Evolutionary conservation across 768 basidiomycete species (phyloP), one percentile per base, ranked within the genome.

Genomic region (Ramaria sp.): DNA sequence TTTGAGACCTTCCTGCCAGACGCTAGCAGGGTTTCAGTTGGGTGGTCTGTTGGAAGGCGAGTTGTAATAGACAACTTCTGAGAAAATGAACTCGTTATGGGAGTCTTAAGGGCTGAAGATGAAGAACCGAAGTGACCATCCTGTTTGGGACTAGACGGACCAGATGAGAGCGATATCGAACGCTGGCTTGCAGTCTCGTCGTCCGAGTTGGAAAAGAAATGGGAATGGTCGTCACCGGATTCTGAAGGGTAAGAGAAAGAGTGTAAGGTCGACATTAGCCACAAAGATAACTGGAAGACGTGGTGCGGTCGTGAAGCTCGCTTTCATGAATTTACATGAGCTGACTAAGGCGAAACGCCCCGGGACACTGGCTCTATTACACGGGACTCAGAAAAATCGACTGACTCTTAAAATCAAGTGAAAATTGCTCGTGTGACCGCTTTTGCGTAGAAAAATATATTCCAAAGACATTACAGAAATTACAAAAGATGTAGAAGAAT

Each of bases 131-230:
- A 38, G 56, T 56, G 37, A 25, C 30, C 48, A 58, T 18, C 57
- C 45, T 18, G 20, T 28, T 55, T 47, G 48, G 57, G 57, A 30
- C 57, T 57, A 15, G 57, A 53, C 13, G 78, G 65, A 2, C 83
- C 76, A 3, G 85, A 86, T 28, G 80, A 81, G 39, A 89, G 78
- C 22, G 85, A 77, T 49, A 89, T 84, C 1, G 88, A 89, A 38
- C 76, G 79, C 61, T 86, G 83, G 8, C 85, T 88, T 15, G 88
- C 85, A 4, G 85, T 88, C 62, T 85, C 85, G 55, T 71, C 73
- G 61, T 74, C 75, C 53, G 75, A 76, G 56, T 55, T 62, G 51
- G 53, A 48, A 22, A 55, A 55, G 44, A 55, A 55, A 48, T 55
- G 53, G 30, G 53, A 55, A 41, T 55, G 53, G 38, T 67, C 67